A percentile compares a stretch with the other conserved stretches of the same genome.
Conservation (phyloP, 78 protist species). For the Pigoraptor vietnamica region DNA sequence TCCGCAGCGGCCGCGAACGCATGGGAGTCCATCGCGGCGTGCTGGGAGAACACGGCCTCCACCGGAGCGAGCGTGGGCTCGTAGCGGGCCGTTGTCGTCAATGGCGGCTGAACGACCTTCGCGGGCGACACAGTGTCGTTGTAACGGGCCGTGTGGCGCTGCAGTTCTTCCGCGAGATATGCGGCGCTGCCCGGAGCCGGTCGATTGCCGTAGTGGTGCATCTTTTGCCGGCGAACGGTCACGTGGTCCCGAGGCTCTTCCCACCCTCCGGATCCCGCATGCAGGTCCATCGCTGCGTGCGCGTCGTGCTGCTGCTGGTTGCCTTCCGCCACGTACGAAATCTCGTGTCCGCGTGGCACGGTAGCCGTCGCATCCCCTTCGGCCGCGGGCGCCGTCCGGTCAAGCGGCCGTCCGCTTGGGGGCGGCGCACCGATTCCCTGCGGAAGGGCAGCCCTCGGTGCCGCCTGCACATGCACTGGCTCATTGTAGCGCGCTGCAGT, state of each 20-base stretch:
- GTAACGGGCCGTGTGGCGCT: neutral
- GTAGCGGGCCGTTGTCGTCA: neutral
- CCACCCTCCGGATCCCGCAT: neutral
- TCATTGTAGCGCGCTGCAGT: too few species aligned
- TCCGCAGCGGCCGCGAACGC: neutral
- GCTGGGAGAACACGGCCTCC: neutral
- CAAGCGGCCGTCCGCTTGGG: neutral
- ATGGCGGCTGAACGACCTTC: neutral
- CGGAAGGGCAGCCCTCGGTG: neutral
- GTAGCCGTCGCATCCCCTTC: neutral
- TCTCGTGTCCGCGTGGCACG: neutral
- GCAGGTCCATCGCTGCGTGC: neutral
- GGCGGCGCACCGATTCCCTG: neutral
- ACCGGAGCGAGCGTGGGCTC: neutral
- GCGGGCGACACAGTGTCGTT: neutral
- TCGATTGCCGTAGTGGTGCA: neutral
- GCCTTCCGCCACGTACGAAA: neutral
- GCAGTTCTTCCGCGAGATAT: neutral
- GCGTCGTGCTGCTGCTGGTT: neutral
- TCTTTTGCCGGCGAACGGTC: neutral
- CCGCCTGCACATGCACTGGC: too few species aligned
- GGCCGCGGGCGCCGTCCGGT: neutral
- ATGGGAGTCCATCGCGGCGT: neutral
- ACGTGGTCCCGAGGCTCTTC: neutral
- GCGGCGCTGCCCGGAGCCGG: neutral